Percentiles rank a stretch among this genome's conserved stretches.
Evolutionary conservation across 352 stramenopile species (phyloP).

Genomic region (Pythium chondricola): DNA sequence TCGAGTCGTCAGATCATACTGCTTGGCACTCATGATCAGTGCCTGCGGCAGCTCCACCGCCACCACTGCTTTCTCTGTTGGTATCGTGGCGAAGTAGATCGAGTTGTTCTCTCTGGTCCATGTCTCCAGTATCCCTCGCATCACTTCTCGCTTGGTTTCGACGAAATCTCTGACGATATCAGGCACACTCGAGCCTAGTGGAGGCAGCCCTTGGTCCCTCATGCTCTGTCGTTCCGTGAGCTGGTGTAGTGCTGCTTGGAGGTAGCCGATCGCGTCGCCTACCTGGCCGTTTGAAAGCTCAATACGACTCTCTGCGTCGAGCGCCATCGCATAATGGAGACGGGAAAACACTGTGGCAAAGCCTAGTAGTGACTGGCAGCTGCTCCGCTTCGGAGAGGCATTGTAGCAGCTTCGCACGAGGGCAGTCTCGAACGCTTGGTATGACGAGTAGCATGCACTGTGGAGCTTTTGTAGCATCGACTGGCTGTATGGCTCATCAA

Average conservation of each 20-base stretch:
- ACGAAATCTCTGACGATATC: conserved; percentile 6
- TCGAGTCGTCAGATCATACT: conserved; percentile 13
- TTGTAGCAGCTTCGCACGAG: conserved; percentile 19
- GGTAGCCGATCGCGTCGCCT: conserved; percentile 27
- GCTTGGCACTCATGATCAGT: conserved; percentile 26
- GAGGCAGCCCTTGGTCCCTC: conserved; percentile 13
- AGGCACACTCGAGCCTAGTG: too few relatives aligned
- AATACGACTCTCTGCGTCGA: conserved; percentile 20
- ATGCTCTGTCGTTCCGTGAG: conserved; percentile 23
- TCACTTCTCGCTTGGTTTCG: conserved; percentile 6
- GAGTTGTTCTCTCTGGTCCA: conserved; percentile 28
- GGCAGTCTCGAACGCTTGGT: conserved; percentile 15
- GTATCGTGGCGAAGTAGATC: conserved; percentile 27
- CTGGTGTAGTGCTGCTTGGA: conserved; percentile 9
- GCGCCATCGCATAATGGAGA: conserved; percentile 23
- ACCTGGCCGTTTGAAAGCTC: conserved; percentile 16
- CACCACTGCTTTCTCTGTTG: conserved; percentile 18
- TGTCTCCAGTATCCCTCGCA: conserved; percentile 1
- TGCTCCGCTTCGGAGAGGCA: not conserved
- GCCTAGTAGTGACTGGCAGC: conserved; percentile 13
- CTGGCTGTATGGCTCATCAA: conserved; percentile 22
- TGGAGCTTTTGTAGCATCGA: conserved; percentile 35
- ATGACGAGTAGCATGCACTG: conserved; percentile 13
- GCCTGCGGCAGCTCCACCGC: conserved; percentile 12
- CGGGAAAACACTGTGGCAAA: conserved; percentile 27